Base-by-base conservation (phyloP, 2,329 filamentous ascomycete species). In the Sarocladiaceae sp. region DNA sequence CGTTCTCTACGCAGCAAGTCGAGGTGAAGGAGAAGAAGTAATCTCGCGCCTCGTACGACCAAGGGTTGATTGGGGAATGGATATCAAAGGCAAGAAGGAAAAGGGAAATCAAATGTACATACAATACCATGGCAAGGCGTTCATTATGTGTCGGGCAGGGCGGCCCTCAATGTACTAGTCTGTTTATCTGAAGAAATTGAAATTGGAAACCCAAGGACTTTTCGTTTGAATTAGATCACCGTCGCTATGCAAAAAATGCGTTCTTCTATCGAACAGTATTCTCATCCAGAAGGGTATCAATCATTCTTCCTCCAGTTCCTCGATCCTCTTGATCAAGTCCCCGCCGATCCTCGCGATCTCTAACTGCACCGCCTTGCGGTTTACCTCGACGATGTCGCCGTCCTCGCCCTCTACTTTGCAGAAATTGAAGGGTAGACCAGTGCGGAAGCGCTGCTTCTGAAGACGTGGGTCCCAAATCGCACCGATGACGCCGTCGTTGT, bases 1-100 rank as follows among this genome's bases (percentile, higher is more conserved):
- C 88, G 20, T 95, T 95, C 64, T 87, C 87, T 35, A 91, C 82
- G 48, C 76, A 83, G 58, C 76, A 79, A 51, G 65, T 73, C 35
- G 70, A 70, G 43, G 74, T 69, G 47, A 70, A 66, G 51, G 68
- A 71, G 56, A 66, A 58, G 61, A 72, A 59, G 44, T 61, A 48
- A 27, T 43, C 10, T n/a, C 3, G n/a, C 2, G 44, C 7, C 18
- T 19, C 16, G 23, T 35, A 43, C 19, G 20, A 41, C 18, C 13
- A 29, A 26, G 32, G 21, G 41, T 19, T 31, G 44, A 24, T n/a
- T 37, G 32, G 27, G 40, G 18, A 32, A 23, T 13, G 40, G 18
- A 18, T 11, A 43, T n/a, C 16, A 7, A 13, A 6, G 6, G 6
- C 33, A 20, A 37, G 31, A 15, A 15, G n/a, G n/a, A 12, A 5